These are phyloP conservation scores for Hypomontagnella monticulosa DNA, from an alignment of 495 filamentous ascomycete species.

Conservation along the genomic window DNA sequence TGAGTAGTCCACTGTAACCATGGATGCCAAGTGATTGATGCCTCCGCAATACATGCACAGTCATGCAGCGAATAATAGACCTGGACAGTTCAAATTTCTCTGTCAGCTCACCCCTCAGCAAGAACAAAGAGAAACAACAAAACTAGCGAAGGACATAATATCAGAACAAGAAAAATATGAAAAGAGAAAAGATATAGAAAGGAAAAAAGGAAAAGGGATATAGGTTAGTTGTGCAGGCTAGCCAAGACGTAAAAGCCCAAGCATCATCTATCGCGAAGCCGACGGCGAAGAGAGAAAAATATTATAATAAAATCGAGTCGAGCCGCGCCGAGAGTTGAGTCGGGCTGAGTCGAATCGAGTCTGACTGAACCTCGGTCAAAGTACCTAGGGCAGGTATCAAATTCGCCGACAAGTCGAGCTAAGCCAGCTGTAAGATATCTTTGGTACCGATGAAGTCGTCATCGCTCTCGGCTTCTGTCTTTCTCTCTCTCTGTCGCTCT, in stretches of 20 bases:
- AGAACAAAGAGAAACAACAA: background rate
- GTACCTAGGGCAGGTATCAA: conserved; percentile 18
- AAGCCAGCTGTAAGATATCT: conserved; percentile 25
- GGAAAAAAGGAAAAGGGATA: background rate
- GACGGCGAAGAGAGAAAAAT: background rate
- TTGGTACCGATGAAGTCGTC: conserved; percentile 19
- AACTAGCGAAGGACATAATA: background rate
- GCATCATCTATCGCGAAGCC: conserved; percentile 12
- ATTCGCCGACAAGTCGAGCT: conserved; percentile 20
- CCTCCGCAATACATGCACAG: conserved; percentile 30
- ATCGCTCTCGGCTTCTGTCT: conserved; percentile 1
- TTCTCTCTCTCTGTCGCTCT: conserved; percentile 3
- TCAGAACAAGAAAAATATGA: background rate
- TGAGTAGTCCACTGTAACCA: conserved; percentile 40
- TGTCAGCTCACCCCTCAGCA: conserved; percentile 30
- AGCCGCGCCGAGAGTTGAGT: conserved; percentile 5
- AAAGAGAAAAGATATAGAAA: background rate
- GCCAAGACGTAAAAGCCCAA: conserved; percentile 16
- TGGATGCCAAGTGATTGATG: conserved; percentile 32
- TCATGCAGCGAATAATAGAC: conserved; percentile 33
- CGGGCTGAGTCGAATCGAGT: conserved; percentile 1
- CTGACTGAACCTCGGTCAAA: background rate
- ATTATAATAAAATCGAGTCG: conserved; percentile 1
- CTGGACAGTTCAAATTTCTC: conserved; percentile 26
- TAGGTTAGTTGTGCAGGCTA: conserved; percentile 18